Base-by-base conservation (phyloP, 2,329 filamentous ascomycete genomes). In the Colletotrichum aenigma region DNA sequence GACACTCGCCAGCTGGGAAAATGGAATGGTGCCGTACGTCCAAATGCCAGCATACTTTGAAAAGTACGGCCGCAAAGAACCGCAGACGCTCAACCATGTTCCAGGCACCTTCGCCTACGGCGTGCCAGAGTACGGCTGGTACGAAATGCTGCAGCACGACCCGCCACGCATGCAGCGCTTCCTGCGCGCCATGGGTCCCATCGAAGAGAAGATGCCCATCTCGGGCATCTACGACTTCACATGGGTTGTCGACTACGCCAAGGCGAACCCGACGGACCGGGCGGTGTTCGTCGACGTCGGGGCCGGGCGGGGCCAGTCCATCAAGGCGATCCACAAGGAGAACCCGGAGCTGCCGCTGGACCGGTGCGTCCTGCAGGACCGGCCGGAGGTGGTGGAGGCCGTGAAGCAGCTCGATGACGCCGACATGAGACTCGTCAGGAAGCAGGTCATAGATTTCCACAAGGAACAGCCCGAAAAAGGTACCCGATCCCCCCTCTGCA, bases 231-330 rank as follows among this genome's bases (percentile, higher is more conserved):
- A 85, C 71, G 80, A 84, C 72, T 82, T 83, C 48, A 64, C 75
- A 26, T 85, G 83, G 83, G 76, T 81, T 3, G 68, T 74, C 4
- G 58, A 76, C n/a, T 21, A 61, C 8, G 71, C 72, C 0, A n/a
- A 26, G 10, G 70, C 76, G 9, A 21, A 66, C 7, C 15, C 30
- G 6, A 70, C 55, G 2, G 68, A 67, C 21, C 77, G 82, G 10
- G 52, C 76, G 0, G 70, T 83, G 3, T 66, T 85, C 18, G 82
- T 85, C 21, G 83, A 85, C 74, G 80, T 85, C 34, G 83, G 83
- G 28, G 83, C 81, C n/a, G 80, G 83, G 9, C 80, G 79, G 55
- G 83, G 84, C 10, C 76, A 75, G 65, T 65, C 67, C 38, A 76
- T 84, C 36, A 78, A 77, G 75, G 78, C 78, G 1, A 79, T 84